Conservation (phyloP, 345 rosid species). For the Eucalyptus sp. region DNA sequence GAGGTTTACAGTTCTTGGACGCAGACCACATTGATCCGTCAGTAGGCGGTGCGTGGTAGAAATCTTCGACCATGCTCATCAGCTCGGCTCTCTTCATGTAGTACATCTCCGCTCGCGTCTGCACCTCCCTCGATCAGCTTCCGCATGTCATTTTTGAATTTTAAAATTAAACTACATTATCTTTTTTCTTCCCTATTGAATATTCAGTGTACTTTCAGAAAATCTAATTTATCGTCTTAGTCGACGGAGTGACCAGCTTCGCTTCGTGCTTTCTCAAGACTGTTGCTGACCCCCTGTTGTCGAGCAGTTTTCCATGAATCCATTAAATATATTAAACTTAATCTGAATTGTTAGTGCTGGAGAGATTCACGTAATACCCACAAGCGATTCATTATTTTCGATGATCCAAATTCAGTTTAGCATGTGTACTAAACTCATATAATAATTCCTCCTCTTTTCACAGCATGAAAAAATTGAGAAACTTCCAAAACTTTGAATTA, state of each 20-base stretch:
- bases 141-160: background rate
- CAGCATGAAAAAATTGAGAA: background rate
- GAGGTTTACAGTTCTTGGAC: slow-evolving; percentile 36
- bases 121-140: background rate
- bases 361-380: background rate
- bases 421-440: background rate
- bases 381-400: background rate
- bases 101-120: background rate
- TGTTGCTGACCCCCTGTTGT: background rate
- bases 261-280: background rate
- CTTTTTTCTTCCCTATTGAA: background rate
- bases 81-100: background rate
- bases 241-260: background rate
- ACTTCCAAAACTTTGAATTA: background rate
- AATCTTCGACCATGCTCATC: background rate
- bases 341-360: background rate
- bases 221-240: background rate
- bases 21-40: slow-evolving; percentile 33
- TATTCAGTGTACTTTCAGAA: background rate
- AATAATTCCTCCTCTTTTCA: background rate
- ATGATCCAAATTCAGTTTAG: background rate
- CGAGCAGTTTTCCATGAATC: background rate
- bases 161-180: background rate
- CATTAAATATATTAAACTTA: background rate
- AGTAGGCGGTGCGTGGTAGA: background rate